A percentile compares a stretch with the other conserved stretches of the same genome.
Evolutionary conservation across 139 green algal species (phyloP).

Genomic region (Gonium pectorale): DNA sequence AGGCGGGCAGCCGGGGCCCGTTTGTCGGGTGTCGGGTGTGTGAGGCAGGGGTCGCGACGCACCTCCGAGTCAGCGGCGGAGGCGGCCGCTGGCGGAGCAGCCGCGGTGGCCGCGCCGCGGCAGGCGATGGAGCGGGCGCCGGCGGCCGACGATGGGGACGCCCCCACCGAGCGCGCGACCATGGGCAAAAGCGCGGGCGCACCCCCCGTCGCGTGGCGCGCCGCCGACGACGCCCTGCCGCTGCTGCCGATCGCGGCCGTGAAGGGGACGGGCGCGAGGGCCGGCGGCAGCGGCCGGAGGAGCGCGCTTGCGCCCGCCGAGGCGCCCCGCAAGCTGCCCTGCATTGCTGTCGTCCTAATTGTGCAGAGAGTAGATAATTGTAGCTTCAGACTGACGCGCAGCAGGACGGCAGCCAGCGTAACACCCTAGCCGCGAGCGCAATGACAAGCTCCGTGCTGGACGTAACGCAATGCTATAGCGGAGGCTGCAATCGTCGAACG

Average conservation of each 20-base stretch:
- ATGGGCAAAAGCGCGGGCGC: too few species aligned
- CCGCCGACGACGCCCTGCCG: too few species aligned
- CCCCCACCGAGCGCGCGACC: constrained; percentile 18
- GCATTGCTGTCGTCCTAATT: not conserved
- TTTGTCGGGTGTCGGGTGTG: too few species aligned
- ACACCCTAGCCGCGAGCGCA: too few species aligned
- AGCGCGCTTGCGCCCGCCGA: not conserved
- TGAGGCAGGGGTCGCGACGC: too few species aligned
- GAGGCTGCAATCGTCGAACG: too few species aligned
- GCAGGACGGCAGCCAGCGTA: constrained; percentile 10
- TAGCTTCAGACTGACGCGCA: too few species aligned
- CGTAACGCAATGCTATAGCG: too few species aligned
- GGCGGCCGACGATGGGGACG: constrained; percentile 59
- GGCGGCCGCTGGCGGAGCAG: not conserved
- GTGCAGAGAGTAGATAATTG: too few species aligned
- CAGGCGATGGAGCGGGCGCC: not conserved
- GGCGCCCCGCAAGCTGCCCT: not conserved
- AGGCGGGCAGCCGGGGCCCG: too few species aligned
- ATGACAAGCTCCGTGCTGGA: too few species aligned
- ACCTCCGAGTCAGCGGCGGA: constrained; percentile 2
- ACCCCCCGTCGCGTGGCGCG: too few species aligned
- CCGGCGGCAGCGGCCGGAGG: not conserved
- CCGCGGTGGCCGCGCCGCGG: not conserved
- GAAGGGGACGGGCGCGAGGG: constrained; percentile 5
- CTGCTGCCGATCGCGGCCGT: not conserved